phyloP scores from a whole-genome alignment of 164 flowering plant genomes.

The Sextonia rubra region DNA sequence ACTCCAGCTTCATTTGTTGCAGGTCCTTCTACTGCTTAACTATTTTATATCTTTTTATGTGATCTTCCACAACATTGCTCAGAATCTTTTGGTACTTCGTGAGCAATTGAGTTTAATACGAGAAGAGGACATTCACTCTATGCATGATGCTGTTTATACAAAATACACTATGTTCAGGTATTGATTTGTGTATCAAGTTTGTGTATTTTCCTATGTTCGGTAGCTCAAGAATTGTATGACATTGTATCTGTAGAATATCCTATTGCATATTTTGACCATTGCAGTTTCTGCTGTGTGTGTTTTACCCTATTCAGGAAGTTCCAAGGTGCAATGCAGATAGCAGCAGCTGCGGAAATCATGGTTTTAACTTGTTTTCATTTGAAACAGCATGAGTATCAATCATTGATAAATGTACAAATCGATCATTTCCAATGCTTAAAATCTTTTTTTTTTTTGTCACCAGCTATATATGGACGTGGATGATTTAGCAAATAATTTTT shows the following conservation, averaged over 20 bases:
- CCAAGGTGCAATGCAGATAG: slow-evolving; percentile 76
- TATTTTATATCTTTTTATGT: slow-evolving; percentile 65
- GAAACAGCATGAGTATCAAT: not conserved
- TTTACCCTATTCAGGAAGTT: slow-evolving; percentile 63
- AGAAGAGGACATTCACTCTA: slow-evolving; percentile 58
- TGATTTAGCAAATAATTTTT: slow-evolving; percentile 51
- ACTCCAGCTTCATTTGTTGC: slow-evolving; percentile 19
- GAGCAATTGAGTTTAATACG: slow-evolving; percentile 62
- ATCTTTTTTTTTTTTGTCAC: slow-evolving; percentile 2
- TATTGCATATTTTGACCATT: not conserved
- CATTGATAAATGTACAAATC: not conserved
- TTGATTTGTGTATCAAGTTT: not conserved
- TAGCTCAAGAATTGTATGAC: not conserved
- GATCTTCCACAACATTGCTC: slow-evolving; percentile 72
- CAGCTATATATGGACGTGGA: slow-evolving; percentile 74
- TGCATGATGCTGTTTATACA: slow-evolving; percentile 66
- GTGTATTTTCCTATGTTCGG: not conserved
- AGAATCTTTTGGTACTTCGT: slow-evolving; percentile 51
- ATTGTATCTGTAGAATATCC: not conserved
- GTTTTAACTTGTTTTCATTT: slow-evolving; percentile 29
- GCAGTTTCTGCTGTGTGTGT: slow-evolving; percentile 3
- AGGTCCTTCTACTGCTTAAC: slow-evolving; percentile 74
- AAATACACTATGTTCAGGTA: slow-evolving; percentile 91
- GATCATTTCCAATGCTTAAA: not conserved
- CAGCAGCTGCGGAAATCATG: slow-evolving; percentile 68